These are phyloP conservation scores for Mycena belliarum DNA, from an alignment of 768 basidiomycete species.

Conservation along the genomic window DNA sequence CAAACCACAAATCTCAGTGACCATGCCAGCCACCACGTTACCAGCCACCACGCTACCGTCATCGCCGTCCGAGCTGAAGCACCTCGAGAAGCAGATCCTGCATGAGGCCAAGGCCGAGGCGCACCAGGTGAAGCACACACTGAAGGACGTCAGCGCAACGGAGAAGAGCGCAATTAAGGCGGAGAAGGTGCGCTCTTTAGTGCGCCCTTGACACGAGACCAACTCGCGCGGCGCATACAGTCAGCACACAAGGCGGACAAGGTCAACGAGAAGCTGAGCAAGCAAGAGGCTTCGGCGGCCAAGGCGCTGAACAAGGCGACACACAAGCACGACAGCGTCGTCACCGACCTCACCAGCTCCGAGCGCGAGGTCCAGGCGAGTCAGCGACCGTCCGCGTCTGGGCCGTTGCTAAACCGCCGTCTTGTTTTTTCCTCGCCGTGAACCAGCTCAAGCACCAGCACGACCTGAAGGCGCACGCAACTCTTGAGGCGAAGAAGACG, in stretches of 20 bases:
- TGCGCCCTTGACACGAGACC: too few species aligned
- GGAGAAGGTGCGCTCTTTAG: slow-evolving; percentile 42
- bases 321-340: slow-evolving; percentile 45
- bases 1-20: neutral
- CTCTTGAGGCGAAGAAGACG: slow-evolving; percentile 21
- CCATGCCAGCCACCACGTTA: slow-evolving; percentile 23
- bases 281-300: slow-evolving; percentile 45
- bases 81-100: slow-evolving; percentile 39
- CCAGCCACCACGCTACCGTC: slow-evolving; percentile 25
- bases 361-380: slow-evolving; percentile 38
- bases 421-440: too few species aligned
- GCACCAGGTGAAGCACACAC: slow-evolving; percentile 40
- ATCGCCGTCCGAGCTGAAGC: slow-evolving; percentile 31
- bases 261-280: slow-evolving; percentile 40
- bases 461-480: slow-evolving; percentile 20
- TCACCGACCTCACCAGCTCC: slow-evolving; percentile 38
- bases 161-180: slow-evolving; percentile 50
- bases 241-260: slow-evolving; percentile 48
- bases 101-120: slow-evolving; percentile 46
- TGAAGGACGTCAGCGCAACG: slow-evolving; percentile 44
- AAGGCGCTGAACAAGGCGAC: slow-evolving; percentile 48
- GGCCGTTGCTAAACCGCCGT: too few species aligned
- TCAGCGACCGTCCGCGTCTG: too few species aligned
- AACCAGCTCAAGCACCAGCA: slow-evolving; percentile 31
- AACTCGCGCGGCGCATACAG: slow-evolving; percentile 32